These are phyloP conservation scores for Russula ochroleuca DNA, from an alignment of 768 basidiomycete genomes.

Conservation along the genomic window DNA sequence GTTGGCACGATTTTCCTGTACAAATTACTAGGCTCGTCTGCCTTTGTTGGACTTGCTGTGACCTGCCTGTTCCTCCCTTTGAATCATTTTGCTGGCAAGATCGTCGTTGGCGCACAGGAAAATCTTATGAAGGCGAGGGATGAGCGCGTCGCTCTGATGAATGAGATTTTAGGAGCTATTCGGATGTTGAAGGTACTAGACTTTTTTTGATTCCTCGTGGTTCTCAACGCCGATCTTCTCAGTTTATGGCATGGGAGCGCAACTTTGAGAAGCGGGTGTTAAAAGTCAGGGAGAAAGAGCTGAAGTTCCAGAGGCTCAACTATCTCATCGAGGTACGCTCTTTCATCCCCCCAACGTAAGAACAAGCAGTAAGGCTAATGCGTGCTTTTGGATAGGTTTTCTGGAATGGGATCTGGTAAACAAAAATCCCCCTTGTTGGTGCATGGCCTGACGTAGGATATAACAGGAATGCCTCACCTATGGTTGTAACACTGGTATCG, in stretches of 20 bases:
- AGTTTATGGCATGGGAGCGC: conserved; percentile 96
- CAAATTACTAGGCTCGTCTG: conserved; percentile 71
- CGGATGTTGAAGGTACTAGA: conserved; percentile 72
- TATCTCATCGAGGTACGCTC: conserved; percentile 71
- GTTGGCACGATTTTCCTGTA: conserved; percentile 77
- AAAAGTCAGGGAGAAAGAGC: conserved; percentile 71
- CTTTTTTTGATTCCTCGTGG: neutral
- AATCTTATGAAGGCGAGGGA: conserved; percentile 90
- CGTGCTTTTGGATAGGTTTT: conserved; percentile 33
- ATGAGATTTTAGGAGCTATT: conserved; percentile 86
- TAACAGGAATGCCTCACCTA: conserved; percentile 43
- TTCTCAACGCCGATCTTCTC: conserved; percentile 9
- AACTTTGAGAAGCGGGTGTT: conserved; percentile 76
- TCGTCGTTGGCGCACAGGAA: conserved; percentile 74
- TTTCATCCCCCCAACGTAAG: neutral
- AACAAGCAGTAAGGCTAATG: conserved; percentile 2
- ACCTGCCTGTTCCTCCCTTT: conserved; percentile 63
- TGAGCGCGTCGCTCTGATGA: conserved; percentile 88
- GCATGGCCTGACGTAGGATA: neutral
- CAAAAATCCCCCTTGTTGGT: neutral
- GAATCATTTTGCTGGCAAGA: conserved; percentile 80
- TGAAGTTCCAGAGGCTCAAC: conserved; percentile 80
- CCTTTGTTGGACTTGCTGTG: conserved; percentile 72
- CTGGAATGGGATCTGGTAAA: conserved; percentile 54
- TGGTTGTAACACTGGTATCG: conserved; percentile 48